These are phyloP conservation scores for Penicillium canariense DNA, from an alignment of 495 filamentous ascomycete genomes.

Conservation along the genomic window DNA sequence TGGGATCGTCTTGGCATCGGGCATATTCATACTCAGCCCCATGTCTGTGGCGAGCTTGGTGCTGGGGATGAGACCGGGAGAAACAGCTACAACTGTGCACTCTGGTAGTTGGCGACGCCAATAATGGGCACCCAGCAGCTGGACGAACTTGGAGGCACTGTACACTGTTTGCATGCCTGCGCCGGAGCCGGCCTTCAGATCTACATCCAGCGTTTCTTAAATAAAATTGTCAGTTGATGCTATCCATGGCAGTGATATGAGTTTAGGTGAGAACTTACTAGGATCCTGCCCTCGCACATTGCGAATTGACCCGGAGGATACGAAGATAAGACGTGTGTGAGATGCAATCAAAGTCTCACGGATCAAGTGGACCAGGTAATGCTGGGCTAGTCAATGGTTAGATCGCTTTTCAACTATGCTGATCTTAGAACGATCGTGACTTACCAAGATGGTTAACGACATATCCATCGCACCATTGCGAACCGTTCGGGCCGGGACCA, in stretches of 20 bases:
- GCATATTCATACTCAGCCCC: constrained; percentile 28
- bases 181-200: constrained; percentile 28
- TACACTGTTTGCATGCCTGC: constrained; percentile 21
- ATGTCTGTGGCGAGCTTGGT: constrained; percentile 28
- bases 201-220: constrained; percentile 27
- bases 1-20: constrained; percentile 31
- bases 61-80: constrained; percentile 27
- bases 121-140: constrained; percentile 28
- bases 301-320: constrained; percentile 32
- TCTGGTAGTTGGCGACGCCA: constrained; percentile 27
- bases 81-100: constrained; percentile 29
- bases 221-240: neutral
- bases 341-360: constrained; percentile 24
- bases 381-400: constrained; percentile 20
- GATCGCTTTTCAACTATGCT: neutral
- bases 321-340: constrained; percentile 26
- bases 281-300: constrained; percentile 24
- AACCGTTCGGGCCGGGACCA: constrained; percentile 27
- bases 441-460: constrained; percentile 32
- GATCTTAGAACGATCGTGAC: neutral
- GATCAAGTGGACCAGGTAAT: constrained; percentile 28
- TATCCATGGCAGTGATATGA: neutral
- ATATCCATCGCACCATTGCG: constrained; percentile 26
- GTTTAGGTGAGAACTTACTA: constrained; percentile 10
- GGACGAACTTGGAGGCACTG: constrained; percentile 29